A percentile compares a stretch with the other conserved stretches of the same genome.
These are phyloP conservation scores for Talaromyces sp. DNA, from an alignment of 2,329 filamentous ascomycete genomes.

Conservation along the genomic window DNA sequence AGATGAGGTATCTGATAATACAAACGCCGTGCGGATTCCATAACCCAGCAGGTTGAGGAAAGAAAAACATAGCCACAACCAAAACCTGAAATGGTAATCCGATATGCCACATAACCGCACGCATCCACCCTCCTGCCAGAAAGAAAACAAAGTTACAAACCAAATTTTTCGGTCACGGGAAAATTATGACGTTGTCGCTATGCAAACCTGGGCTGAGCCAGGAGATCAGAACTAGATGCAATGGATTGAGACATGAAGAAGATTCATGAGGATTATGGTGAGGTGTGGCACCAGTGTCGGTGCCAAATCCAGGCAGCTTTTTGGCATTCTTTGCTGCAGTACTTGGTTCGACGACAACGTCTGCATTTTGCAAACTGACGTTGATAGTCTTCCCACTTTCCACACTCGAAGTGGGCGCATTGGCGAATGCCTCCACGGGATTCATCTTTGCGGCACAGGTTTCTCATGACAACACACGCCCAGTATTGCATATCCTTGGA, in stretches of 20 bases:
- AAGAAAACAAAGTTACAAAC: slow-evolving; percentile 12
- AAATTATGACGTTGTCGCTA: slow-evolving; percentile 14
- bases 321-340: slow-evolving; percentile 99
- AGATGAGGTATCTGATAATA: slow-evolving; percentile 12
- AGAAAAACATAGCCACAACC: slow-evolving; percentile 10
- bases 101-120: slow-evolving; percentile 15
- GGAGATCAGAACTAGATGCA: slow-evolving; percentile 12
- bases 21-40: slow-evolving; percentile 10
- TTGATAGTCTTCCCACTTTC: slow-evolving; percentile 96
- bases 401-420: slow-evolving; percentile 96
- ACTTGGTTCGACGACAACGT: slow-evolving; percentile 92
- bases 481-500: slow-evolving; percentile 99
- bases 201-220: slow-evolving; percentile 15
- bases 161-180: slow-evolving; percentile 13
- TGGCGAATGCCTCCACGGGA: slow-evolving; percentile 90
- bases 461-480: slow-evolving; percentile 98
- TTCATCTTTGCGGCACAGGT: slow-evolving; percentile 96
- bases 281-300: slow-evolving; percentile 80
- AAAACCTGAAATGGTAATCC: slow-evolving; percentile 16
- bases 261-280: slow-evolving; percentile 23
- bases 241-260: not conserved
- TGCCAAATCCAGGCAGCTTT: slow-evolving; percentile 99
- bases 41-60: slow-evolving; percentile 2
- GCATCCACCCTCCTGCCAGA: slow-evolving; percentile 2
- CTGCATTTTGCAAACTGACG: slow-evolving; percentile 98